Base-by-base conservation (phyloP, 768 basidiomycete species). In the Panaeolus papilionaceus region DNA sequence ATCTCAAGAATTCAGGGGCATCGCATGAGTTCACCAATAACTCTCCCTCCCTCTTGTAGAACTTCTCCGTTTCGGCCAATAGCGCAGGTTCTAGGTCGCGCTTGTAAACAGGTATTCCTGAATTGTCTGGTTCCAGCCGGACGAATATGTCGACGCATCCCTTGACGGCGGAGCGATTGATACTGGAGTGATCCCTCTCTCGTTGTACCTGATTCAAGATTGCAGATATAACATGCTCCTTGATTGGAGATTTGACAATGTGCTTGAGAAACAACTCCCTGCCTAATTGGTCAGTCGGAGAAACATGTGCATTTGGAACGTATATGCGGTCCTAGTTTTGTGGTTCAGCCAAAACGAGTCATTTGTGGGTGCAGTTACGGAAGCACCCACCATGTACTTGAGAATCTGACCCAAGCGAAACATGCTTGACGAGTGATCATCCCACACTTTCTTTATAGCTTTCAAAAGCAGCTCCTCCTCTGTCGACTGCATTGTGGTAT, bases 391-490 rank as follows among this genome's bases (percentile, higher is more conserved):
- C 96, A 99, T 98, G 75, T 99, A 99, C 75, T 93, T 95, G 71
- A 99, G 82, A 47, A 99, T 88, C 77, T 96, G 95, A 11, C 91
- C 88, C 67, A 99, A 77, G 76, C 96, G 94, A 33, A 85, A 82
- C 93, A 98, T 94, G 76, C 90, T 94, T 11, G 90, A 89, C 4
- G 84, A 89, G 78, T 99, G 98, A 75, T 98, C 95, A 65, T 96
- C 93, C 96, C 98, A 99, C 0, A 97, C 92, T 38, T 86, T 85
- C 75, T 88, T 87, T 64, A 98, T 69, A 37, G 92, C 92, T 74
- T 93, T 96, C 75, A 99, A 79, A 66, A 99, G 84, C 64, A 89
- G 78, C 75, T 98, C 96, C 0, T 91, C 93, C 74, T 96, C 95
- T 72, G 92, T 89, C 54, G 87, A 92, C 71, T 88, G 86, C 71